A percentile compares a stretch with the other conserved stretches of the same genome.
phyloP scores from a whole-genome alignment of 1,284 basidiomycete genomes.

The Neolentinus lepideus region DNA sequence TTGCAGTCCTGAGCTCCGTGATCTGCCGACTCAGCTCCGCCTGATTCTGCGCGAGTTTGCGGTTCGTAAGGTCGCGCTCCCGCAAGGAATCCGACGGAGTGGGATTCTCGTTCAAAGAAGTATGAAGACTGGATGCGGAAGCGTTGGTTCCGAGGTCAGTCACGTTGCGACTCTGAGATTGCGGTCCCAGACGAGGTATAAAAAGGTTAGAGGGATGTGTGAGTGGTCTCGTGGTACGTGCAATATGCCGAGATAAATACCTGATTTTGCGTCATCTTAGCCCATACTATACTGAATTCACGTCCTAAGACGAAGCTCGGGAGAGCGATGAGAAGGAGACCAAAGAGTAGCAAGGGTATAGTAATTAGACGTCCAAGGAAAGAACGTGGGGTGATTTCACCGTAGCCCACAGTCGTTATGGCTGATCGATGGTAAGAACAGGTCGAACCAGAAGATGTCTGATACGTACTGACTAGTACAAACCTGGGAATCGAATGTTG shows the following conservation, averaged over 20 bases:
- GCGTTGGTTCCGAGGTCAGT: not conserved
- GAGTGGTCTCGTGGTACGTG: not conserved
- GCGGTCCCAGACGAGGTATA: constrained; percentile 4
- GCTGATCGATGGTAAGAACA: constrained; percentile 31
- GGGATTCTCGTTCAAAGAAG: not conserved
- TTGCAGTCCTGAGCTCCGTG: constrained; percentile 38
- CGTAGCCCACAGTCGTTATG: constrained; percentile 82
- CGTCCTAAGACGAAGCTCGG: constrained; percentile 85
- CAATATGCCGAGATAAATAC: constrained; percentile 18
- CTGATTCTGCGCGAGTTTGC: constrained; percentile 55
- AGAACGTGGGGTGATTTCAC: constrained; percentile 80
- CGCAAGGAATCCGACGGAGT: constrained; percentile 1
- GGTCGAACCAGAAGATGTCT: not conserved
- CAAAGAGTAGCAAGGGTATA: constrained; percentile 78
- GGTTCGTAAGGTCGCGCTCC: constrained; percentile 37
- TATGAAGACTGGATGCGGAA: not conserved
- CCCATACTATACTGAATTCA: constrained; percentile 86
- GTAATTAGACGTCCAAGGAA: constrained; percentile 79
- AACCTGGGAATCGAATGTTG: constrained; percentile 33
- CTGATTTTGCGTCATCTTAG: constrained; percentile 57
- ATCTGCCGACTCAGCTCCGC: constrained; percentile 57
- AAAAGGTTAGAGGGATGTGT: not conserved
- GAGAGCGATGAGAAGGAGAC: constrained; percentile 79
- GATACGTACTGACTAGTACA: constrained; percentile 50
- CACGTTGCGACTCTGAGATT: not conserved